Percentiles rank a stretch among this genome's conserved stretches.
These are phyloP conservation scores for Globisporangium spiculum DNA, from an alignment of 352 stramenopile species.

Conservation along the genomic window DNA sequence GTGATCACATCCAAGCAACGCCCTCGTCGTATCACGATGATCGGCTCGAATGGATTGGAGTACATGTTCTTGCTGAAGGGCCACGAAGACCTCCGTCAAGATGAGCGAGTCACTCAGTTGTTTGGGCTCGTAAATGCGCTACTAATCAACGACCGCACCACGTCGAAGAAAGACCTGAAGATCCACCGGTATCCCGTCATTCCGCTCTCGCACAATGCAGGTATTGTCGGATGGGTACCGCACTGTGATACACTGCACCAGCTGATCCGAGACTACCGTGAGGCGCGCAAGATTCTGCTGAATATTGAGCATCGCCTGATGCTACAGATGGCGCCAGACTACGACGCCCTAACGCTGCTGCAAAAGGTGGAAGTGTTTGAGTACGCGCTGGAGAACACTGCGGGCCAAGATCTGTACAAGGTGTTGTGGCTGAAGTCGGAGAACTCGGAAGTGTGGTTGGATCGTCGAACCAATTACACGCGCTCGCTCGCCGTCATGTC, in stretches of 20 bases:
- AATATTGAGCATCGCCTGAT: constrained; percentile 94
- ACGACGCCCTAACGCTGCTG: constrained; percentile 95
- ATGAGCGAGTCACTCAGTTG: constrained; percentile 99
- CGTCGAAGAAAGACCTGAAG: constrained; percentile 96
- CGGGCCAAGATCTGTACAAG: constrained; percentile 97
- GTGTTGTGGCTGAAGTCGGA: constrained; percentile 95
- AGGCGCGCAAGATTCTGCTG: constrained; percentile 88
- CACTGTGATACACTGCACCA: constrained; percentile 98
- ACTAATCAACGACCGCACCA: constrained; percentile 94
- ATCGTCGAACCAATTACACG: constrained; percentile 97
- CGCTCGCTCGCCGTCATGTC: constrained; percentile 98
- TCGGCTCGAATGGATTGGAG: constrained; percentile 95
- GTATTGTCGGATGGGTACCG: constrained; percentile 97
- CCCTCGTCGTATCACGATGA: constrained; percentile 93
- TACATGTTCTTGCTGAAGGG: constrained; percentile 99
- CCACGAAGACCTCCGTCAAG: constrained; percentile 98
- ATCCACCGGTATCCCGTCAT: constrained; percentile 98
- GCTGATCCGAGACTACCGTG: constrained; percentile 94
- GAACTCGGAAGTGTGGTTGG: constrained; percentile 98
- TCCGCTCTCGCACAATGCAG: constrained; percentile 97
- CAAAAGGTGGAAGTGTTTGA: constrained; percentile 99
- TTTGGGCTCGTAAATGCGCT: constrained; percentile 99
- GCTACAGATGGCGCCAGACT: constrained; percentile 91
- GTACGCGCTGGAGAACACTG: constrained; percentile 90
- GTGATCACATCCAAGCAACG: constrained; percentile 99